phyloP scores from a whole-genome alignment of 345 rosid genomes.

The Noccaea bulbosa region DNA sequence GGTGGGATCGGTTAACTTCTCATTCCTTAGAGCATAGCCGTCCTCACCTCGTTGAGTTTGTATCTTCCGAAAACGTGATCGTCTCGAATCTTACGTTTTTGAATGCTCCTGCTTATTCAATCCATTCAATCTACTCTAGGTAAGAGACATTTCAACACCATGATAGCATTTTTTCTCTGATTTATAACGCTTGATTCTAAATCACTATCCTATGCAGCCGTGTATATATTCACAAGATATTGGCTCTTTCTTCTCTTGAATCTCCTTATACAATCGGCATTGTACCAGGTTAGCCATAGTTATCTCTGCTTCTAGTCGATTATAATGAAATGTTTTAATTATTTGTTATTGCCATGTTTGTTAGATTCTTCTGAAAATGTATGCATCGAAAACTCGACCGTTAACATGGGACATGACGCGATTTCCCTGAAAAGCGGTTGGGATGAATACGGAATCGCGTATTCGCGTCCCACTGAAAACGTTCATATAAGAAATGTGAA shows the following conservation, averaged over 20 bases:
- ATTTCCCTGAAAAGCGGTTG: conserved; percentile 70
- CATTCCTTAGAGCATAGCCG: conserved; percentile 49
- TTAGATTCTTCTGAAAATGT: conserved; percentile 62
- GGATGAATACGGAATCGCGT: conserved; percentile 68
- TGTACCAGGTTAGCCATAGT: conserved; percentile 53
- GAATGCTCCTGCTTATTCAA: conserved; percentile 65
- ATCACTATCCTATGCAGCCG: conserved; percentile 36
- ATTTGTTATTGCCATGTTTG: neutral
- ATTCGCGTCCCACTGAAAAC: conserved; percentile 45
- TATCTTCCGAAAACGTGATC: conserved; percentile 46
- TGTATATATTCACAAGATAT: conserved; percentile 50
- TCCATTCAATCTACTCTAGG: conserved; percentile 77
- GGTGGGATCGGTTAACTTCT: conserved; percentile 69
- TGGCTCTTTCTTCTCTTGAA: conserved; percentile 49
- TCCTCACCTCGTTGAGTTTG: conserved; percentile 62
- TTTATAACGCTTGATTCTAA: neutral
- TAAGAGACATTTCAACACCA: conserved; percentile 21
- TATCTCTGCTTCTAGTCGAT: neutral
- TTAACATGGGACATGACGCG: conserved; percentile 59
- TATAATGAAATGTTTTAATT: conserved; percentile 5
- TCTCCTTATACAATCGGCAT: conserved; percentile 58
- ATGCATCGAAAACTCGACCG: conserved; percentile 61
- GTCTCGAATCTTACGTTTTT: conserved; percentile 61
- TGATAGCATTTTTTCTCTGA: neutral
- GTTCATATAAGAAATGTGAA: conserved; percentile 52